A percentile compares a stretch with the other conserved stretches of the same genome.
phyloP scores from a whole-genome alignment of 2,329 filamentous ascomycete genomes.

The Fusarium cicatricum region DNA sequence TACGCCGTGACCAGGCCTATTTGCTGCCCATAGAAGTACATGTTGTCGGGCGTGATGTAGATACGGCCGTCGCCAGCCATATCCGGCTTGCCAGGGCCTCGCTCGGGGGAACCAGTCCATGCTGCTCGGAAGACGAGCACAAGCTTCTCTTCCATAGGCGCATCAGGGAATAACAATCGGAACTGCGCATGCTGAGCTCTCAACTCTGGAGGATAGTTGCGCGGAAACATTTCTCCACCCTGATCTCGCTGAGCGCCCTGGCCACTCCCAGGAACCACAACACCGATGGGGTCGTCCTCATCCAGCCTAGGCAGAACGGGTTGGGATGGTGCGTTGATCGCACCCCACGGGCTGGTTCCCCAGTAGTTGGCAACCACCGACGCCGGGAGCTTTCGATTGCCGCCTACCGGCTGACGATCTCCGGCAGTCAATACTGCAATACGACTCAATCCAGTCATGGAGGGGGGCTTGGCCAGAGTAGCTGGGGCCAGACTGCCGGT shows the following conservation, averaged over 20 bases:
- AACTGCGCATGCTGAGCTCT: slow-evolving; percentile 93
- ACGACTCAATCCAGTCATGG: slow-evolving; percentile 85
- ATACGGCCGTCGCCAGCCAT: slow-evolving; percentile 75
- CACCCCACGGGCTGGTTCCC: slow-evolving; percentile 83
- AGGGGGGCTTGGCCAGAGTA: slow-evolving; percentile 84
- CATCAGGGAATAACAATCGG: slow-evolving; percentile 85
- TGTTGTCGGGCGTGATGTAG: slow-evolving; percentile 84
- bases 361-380: slow-evolving; percentile 93
- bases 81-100: slow-evolving; percentile 51
- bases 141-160: slow-evolving; percentile 79
- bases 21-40: slow-evolving; percentile 97
- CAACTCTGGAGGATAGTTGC: slow-evolving; percentile 81
- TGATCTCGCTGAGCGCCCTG: slow-evolving; percentile 44
- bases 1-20: slow-evolving; percentile 90
- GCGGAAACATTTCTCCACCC: slow-evolving; percentile 67
- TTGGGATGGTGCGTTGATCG: slow-evolving; percentile 40
- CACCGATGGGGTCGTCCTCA: slow-evolving; percentile 53
- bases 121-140: slow-evolving; percentile 93
- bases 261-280: slow-evolving; percentile 48
- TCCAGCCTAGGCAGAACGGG: slow-evolving; percentile 46
- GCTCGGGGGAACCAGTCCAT: slow-evolving; percentile 68
- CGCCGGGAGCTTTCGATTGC: slow-evolving; percentile 76
- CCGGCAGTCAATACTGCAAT: slow-evolving; percentile 82
- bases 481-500: slow-evolving; percentile 77
- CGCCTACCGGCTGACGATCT: slow-evolving; percentile 75